Evolutionary conservation across 495 filamentous ascomycete genomes (phyloP).

Genomic region (Aspergillus bertholletiae): DNA sequence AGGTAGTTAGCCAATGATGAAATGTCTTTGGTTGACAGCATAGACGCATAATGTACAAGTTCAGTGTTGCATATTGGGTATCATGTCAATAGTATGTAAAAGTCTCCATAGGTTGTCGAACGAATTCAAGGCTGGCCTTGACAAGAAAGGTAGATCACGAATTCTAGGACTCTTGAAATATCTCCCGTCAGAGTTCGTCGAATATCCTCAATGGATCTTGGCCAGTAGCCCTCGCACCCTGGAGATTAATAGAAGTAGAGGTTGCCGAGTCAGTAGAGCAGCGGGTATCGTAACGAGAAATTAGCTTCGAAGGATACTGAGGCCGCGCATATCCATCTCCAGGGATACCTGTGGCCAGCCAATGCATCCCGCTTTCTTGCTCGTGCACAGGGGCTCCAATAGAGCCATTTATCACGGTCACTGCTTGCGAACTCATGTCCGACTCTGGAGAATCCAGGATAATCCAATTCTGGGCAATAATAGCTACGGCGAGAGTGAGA

Average conservation of each 20-base stretch:
- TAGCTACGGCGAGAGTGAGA: constrained; percentile 39
- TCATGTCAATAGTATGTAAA: constrained; percentile 22
- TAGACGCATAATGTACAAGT: constrained; percentile 15
- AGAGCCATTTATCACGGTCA: constrained; percentile 3
- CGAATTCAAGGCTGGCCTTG: constrained; percentile 6
- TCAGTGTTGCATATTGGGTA: constrained; percentile 19
- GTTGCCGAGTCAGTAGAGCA: not conserved
- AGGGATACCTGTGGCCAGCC: not conserved
- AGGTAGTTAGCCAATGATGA: constrained; percentile 2
- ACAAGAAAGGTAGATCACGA: not conserved
- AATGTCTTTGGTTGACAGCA: constrained; percentile 4
- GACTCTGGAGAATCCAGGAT: not conserved
- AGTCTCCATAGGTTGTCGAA: constrained; percentile 2
- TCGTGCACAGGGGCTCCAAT: not conserved
- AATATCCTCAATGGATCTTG: constrained; percentile 30
- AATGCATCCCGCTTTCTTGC: not conserved
- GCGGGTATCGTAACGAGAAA: not conserved
- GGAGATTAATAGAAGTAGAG: constrained; percentile 1
- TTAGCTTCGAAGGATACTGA: not conserved
- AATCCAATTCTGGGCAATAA: constrained; percentile 37
- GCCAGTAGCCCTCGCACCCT: constrained; percentile 10
- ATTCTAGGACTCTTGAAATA: not conserved
- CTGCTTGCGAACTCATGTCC: not conserved
- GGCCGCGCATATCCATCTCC: not conserved
- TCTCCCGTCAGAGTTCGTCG: constrained; percentile 29